Evolutionary conservation across 345 rosid genomes (phyloP), one percentile per base, ranked within the genome.

Genomic region (Pistacia integerrima): DNA sequence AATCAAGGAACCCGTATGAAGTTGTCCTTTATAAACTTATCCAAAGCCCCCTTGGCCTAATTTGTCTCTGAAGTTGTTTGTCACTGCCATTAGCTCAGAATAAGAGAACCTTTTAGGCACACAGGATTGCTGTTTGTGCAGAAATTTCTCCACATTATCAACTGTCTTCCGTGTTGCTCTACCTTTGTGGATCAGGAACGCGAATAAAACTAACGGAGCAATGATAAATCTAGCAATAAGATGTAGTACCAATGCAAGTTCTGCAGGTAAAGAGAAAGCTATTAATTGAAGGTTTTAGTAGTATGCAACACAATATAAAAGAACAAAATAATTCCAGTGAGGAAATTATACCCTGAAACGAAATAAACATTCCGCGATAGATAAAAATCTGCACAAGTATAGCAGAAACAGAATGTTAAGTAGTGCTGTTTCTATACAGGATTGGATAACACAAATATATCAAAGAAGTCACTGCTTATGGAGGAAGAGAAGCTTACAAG

Each of bases 41-140:
- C 68, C 68, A 44, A 36, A 60, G 0, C 76, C 75, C 3, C 75
- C 75, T 57, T 61, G 44, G 17, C 77, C 77, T 28, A 74, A 51
- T 51, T 74, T 74, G 25, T 48, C 46, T 8, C 54, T n/a, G 36
- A 64, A 64, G 7, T 64, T 17, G 49, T 56, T 64, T 7, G 70
- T 55, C 44, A 35, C 49, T 54, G 58, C 66, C 14, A 62, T 74
- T 8, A 74, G 52, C 11, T 51, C 60, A 16, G 46, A 2, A 7
- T 52, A 74, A 30, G 70, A 25, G 62, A 64, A 64, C 30, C 77
- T 51, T 25, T 18, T 64, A 13, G 70, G 44, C 44, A 38, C 5
- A 4, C 44, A 52, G 2, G 60, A 12, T 28, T 69, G 72, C 3
- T 52, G 59, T 28, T 49, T 52, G 59, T 30, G 22, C 41, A 49